Conservation (phyloP, 768 basidiomycete species). For the Lanmaoa rubissima region DNA sequence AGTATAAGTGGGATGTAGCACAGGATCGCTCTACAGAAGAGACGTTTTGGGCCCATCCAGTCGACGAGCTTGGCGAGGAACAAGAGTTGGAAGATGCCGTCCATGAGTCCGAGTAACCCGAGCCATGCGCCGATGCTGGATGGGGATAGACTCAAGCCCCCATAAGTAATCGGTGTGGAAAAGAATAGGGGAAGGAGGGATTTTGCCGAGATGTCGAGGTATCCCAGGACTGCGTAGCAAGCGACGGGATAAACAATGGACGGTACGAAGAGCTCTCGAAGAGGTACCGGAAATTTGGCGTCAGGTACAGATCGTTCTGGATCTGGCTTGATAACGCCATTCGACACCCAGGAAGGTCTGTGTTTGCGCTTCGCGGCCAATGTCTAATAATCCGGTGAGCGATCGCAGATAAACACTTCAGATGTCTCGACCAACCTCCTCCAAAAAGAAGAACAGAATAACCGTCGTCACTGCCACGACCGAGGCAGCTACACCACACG, state of each 20-base stretch:
- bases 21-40: constrained; percentile 26
- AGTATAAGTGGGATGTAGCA: constrained; percentile 22
- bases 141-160: constrained; percentile 38
- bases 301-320: constrained; percentile 2
- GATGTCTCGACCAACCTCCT: constrained; percentile 42
- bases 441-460: constrained; percentile 45
- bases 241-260: constrained; percentile 34
- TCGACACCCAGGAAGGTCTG: not conserved
- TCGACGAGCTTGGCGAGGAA: constrained; percentile 38
- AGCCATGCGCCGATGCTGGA: constrained; percentile 40
- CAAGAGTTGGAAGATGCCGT: constrained; percentile 39
- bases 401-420: not conserved
- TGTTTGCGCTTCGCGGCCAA: constrained; percentile 7
- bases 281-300: constrained; percentile 36
- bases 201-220: constrained; percentile 39
- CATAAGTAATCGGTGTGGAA: constrained; percentile 37
- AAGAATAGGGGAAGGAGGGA: constrained; percentile 41
- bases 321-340: not conserved
- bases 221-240: constrained; percentile 33
- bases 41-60: constrained; percentile 35
- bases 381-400: constrained; percentile 12
- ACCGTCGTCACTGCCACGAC: constrained; percentile 46
- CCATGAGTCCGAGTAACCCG: constrained; percentile 35
- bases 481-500: constrained; percentile 58
- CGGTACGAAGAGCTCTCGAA: constrained; percentile 37